Conservation (phyloP, 345 rosid genomes). For the Adansonia digitata region DNA sequence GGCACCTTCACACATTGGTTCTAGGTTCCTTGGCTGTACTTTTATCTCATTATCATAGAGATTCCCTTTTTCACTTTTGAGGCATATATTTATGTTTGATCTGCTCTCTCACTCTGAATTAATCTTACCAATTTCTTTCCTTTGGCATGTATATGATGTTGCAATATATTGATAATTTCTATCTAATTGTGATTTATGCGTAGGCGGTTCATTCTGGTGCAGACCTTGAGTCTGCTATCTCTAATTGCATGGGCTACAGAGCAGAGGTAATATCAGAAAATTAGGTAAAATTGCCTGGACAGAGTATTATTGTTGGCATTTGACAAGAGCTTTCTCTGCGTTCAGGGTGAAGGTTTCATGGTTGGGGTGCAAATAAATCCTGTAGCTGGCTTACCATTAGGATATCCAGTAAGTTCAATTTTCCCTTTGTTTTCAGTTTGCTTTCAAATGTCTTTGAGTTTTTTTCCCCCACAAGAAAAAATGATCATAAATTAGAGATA, state of each 20-base stretch:
- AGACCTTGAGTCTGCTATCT: conserved; percentile 89
- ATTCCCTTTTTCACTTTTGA: background rate
- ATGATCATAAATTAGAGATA: conserved; percentile 3
- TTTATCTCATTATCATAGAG: conserved; percentile 4
- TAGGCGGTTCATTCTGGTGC: conserved; percentile 99
- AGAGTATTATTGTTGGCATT: conserved; percentile 14
- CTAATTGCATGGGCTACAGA: conserved; percentile 92
- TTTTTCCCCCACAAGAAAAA: background rate
- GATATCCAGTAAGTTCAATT: conserved; percentile 63
- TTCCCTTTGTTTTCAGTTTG: conserved; percentile 16
- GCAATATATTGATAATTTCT: background rate
- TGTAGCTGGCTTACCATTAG: conserved; percentile 79
- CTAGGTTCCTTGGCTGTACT: conserved; percentile 9
- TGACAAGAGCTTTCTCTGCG: conserved; percentile 20
- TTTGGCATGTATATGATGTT: conserved; percentile 1
- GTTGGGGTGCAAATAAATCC: conserved; percentile 96
- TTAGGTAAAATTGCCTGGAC: conserved; percentile 19
- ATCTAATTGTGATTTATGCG: conserved; percentile 22
- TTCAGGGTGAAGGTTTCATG: conserved; percentile 98
- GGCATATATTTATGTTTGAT: background rate
- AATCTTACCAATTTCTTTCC: background rate
- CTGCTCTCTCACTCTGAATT: conserved; percentile 4
- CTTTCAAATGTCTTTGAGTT: conserved; percentile 17
- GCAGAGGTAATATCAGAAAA: conserved; percentile 50
- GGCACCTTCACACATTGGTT: conserved; percentile 12